These are phyloP conservation scores for Mycena indigotica DNA, from an alignment of 768 basidiomycete genomes.

Conservation along the genomic window DNA sequence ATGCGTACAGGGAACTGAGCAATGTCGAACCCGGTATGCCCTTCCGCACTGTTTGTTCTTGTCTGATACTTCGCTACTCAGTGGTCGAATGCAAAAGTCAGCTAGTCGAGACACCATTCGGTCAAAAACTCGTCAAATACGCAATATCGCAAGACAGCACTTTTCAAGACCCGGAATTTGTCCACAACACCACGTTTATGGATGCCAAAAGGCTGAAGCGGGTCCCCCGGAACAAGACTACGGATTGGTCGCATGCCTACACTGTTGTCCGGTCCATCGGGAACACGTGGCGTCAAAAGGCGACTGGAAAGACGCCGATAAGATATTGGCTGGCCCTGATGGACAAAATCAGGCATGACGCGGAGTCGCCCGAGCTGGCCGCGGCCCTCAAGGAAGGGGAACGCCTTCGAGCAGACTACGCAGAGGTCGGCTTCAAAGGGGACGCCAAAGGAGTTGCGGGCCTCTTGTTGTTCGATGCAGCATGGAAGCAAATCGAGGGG, in stretches of 20 bases:
- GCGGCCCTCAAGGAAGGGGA: background rate
- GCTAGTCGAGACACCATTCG: slow-evolving; percentile 14
- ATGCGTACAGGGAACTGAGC: slow-evolving; percentile 15
- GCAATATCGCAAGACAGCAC: slow-evolving; percentile 7
- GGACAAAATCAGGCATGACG: background rate
- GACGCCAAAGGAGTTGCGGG: background rate
- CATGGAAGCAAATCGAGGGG: background rate
- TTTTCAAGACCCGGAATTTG: slow-evolving; percentile 8
- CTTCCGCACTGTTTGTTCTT: background rate
- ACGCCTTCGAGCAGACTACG: background rate
- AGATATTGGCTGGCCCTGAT: background rate
- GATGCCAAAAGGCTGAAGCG: slow-evolving; percentile 8
- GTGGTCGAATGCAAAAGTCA: slow-evolving; percentile 12
- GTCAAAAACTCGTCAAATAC: slow-evolving; percentile 3
- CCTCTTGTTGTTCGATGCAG: background rate
- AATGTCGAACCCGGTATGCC: slow-evolving; percentile 10
- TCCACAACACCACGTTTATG: slow-evolving; percentile 6
- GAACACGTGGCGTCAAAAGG: slow-evolving; percentile 2
- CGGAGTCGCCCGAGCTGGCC: background rate
- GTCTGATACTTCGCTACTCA: background rate
- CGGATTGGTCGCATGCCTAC: slow-evolving; percentile 12
- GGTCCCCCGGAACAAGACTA: slow-evolving; percentile 2
- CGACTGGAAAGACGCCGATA: slow-evolving; percentile 2
- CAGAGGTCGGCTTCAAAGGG: background rate
- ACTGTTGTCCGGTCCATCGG: slow-evolving; percentile 9